Base-by-base conservation (phyloP, 805 yeast species). In the Wickerhamomyces bovis region DNA sequence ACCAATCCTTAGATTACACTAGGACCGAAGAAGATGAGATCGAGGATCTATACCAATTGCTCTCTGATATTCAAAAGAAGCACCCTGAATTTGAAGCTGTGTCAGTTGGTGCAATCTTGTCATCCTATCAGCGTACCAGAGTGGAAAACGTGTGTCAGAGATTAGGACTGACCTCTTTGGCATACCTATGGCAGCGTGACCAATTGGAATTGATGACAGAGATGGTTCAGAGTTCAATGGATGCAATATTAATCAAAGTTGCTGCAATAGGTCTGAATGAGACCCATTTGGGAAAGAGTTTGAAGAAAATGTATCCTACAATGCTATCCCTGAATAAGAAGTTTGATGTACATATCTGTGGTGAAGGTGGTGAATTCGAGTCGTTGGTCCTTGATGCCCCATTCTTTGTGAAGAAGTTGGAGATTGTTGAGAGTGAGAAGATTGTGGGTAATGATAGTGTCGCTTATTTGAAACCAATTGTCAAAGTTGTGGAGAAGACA, bases 321-420 rank as follows among this genome's bases (percentile, higher is more conserved):
- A 64, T 94, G 60, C 52, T 70, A 12, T 69, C 69, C 36, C 67
- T 90, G 50, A 84, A 89, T 61, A 49, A 61, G 10, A 67, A 70
- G 63, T 90, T 78, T 65, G 95, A 90, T 2, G 86, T 90, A 13
- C 97, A 92, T 63, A 81, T 94, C 0, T 94, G 99, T 68, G 99
- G 99, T 13, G 99, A 94, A 70, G 99, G 99, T 30, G 99, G 99
- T 1, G 99, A 94, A 64, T 94, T 89, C 64, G 99, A 94, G 63
- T 84, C 97, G 0, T 69, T 92, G 54, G 98, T 92, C 3, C 70
- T 94, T 25, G 97, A 94, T 64, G 88, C 95, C 1, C 95, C 96
- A 0, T 83, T 88, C 50, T 94, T 92, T 67, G 68, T 67, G 28
- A 69, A 76, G 41, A 80, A 78, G 35, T 46, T 72, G n/a, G 45